Evolutionary conservation across 306 rosid genomes (phyloP).

Genomic region (Acacia crassicarpa): DNA sequence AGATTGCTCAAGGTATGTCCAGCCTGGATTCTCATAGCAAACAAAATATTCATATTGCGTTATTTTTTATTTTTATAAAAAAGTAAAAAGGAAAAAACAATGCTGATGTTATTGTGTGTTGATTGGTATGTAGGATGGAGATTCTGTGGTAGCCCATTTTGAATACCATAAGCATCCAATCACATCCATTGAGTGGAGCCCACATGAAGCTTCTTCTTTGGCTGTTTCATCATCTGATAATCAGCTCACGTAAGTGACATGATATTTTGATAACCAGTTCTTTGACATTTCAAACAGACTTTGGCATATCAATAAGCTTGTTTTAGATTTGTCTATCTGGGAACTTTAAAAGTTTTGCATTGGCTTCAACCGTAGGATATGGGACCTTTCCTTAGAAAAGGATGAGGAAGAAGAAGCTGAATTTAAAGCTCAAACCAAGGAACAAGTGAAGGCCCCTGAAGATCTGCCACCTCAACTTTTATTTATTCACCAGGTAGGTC

Average conservation of each 20-base stretch:
- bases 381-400: slow-evolving; percentile 95
- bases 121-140: slow-evolving; percentile 59
- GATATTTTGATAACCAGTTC: not conserved
- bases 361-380: slow-evolving; percentile 59
- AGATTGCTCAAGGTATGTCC: slow-evolving; percentile 75
- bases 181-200: slow-evolving; percentile 96
- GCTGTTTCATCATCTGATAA: slow-evolving; percentile 89
- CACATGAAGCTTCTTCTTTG: slow-evolving; percentile 89
- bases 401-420: slow-evolving; percentile 97
- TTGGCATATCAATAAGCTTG: slow-evolving; percentile 4
- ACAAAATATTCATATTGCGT: not conserved
- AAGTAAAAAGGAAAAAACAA: not conserved
- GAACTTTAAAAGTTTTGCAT: not conserved
- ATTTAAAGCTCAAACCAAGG: slow-evolving; percentile 77
- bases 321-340: not conserved
- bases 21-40: not conserved
- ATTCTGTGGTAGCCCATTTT: slow-evolving; percentile 85
- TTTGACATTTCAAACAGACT: not conserved
- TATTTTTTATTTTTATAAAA: not conserved
- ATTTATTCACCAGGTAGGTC: slow-evolving; percentile 84
- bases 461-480: slow-evolving; percentile 97
- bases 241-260: slow-evolving; percentile 81
- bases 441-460: slow-evolving; percentile 79
- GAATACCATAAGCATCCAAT: slow-evolving; percentile 86
- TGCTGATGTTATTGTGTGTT: slow-evolving; percentile 28